Base-by-base conservation (phyloP, 345 rosid genomes). In the Eucalyptus polyanthemos region DNA sequence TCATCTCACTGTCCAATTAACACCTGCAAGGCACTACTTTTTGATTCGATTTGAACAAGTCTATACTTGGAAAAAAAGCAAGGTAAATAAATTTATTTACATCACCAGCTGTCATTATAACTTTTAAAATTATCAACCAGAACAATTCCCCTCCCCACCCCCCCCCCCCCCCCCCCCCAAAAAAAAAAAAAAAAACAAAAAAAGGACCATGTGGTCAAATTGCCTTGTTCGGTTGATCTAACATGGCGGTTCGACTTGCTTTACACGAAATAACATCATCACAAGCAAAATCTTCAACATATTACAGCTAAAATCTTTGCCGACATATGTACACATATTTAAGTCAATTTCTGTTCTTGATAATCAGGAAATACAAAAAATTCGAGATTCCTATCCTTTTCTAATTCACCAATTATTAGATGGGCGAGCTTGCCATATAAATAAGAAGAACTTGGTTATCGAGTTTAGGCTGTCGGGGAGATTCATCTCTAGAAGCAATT, bases 131-230 rank as follows among this genome's bases (percentile, higher is more conserved):
- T 29, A 62, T 62, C 9, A 62, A 62, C 34, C 34, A 11, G 69
- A 29, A 62, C 34, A 62, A 60, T 60, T 27, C n/a, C 60, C 22
- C 4, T 29, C 1, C 62, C 29, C n/a, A 1, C 62, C 29, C 29
- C 51, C 15, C 6, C 15, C 15, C 2, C 1, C 3, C 62, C 29
- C 29, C 51, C 15, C 6, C 15, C 15, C 2, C 1, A 1, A 10
- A 11, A 47, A 47, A 47, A 11, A 10, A 45, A 10, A 4, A 11
- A 12, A 49, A 49, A 49, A 25, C 6, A 25, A 60, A 60, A 60
- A 27, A 56, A 9, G 13, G n/a, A 58, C 27, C 27, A 58, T 51
- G 54, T 51, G 56, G 56, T 51, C 56, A 60, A 60, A 27, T 11
- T 27, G 67, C 67, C 31, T 25, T 11, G 31, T 60, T 29, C 15